Base-by-base conservation (phyloP, 208 protist genomes). In the Leishmania braziliensis region DNA sequence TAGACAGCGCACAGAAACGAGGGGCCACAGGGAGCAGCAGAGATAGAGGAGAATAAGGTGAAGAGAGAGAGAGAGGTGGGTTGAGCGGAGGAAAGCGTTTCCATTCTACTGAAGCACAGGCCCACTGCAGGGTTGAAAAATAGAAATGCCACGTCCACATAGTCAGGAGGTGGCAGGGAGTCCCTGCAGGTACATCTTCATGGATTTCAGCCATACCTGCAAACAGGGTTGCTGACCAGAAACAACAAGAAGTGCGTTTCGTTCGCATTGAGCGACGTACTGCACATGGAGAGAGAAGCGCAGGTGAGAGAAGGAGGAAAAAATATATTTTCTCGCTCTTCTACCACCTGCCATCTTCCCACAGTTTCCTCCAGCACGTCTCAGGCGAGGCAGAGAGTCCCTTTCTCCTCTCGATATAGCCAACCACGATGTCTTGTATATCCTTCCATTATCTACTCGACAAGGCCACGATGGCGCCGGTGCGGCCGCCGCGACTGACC, bases 401-500 rank as follows among this genome's bases (percentile, higher is more conserved):
- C 68, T 33, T 39, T 43, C 18, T 48, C 3, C 39, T n/a, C 39
- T 18, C 33, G 36, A 71, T 48, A 14, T 18, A 43, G 39, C 20
- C 16, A 14, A 23, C 39, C 66, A 20, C 39, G 5, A 20, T 16
- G 39, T 14, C 10, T 71, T 50, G 66, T 18, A 23, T 14, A 14
- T 23, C 66, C 36, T n/a, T n/a, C 6, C 66, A 29, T 26, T 29
- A 39, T 26, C 68, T 72, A 50, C 39, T 20, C 9, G 43, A 5
- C 68, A 72, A 20, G 26, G 23, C 68, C 5, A 29, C 68, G 39
- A 46, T 16, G 23, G 20, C 9, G 39, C 16, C 26, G 20, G 39
- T 29, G 6, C 82, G 84, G 68, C 63, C 70, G 39, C 77, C 81
- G 2, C 79, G 79, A 23, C 71, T 29, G 75, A 20, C 26, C 78